Conservation (phyloP, 345 rosid species). For the Rhodomyrtus tomentosa region DNA sequence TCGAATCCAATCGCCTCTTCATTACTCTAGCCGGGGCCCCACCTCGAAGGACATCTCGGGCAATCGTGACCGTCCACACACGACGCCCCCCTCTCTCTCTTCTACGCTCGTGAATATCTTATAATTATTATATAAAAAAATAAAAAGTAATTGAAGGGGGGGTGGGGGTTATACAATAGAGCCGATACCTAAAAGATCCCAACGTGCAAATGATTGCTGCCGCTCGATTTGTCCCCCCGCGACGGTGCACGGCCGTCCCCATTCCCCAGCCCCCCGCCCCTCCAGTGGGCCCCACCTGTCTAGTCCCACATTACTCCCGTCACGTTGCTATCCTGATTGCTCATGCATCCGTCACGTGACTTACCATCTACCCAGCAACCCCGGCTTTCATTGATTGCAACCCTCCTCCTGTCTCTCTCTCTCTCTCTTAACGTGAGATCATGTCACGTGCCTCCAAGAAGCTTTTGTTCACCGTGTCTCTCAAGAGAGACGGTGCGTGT, state of each 20-base stretch:
- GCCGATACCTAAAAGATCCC: constrained; percentile 6
- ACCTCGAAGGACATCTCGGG: too few relatives aligned
- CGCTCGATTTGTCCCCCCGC: constrained; percentile 24
- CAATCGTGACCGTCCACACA: too few relatives aligned
- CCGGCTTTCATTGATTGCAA: not conserved
- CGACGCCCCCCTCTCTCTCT: too few relatives aligned
- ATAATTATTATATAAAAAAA: too few relatives aligned
- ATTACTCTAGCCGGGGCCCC: too few relatives aligned
- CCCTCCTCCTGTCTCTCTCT: too few relatives aligned
- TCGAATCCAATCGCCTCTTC: too few relatives aligned
- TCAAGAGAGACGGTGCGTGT: not conserved
- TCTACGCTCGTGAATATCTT: too few relatives aligned
- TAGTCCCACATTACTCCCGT: not conserved
- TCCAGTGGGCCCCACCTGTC: not conserved
- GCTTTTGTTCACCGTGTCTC: not conserved
- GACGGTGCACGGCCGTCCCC: constrained; percentile 2
- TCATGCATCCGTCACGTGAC: not conserved
- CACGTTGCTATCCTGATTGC: constrained; percentile 13
- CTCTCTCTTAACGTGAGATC: not conserved
- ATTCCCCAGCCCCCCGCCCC: not conserved
- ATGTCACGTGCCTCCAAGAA: not conserved
- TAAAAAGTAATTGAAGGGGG: too few relatives aligned
- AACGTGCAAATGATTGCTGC: constrained; percentile 40
- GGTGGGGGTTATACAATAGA: not conserved
- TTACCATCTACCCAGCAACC: not conserved